A percentile compares a stretch with the other conserved stretches of the same genome.
phyloP scores from a whole-genome alignment of 495 filamentous ascomycete species.

The Tuber microsphaerosporum region DNA sequence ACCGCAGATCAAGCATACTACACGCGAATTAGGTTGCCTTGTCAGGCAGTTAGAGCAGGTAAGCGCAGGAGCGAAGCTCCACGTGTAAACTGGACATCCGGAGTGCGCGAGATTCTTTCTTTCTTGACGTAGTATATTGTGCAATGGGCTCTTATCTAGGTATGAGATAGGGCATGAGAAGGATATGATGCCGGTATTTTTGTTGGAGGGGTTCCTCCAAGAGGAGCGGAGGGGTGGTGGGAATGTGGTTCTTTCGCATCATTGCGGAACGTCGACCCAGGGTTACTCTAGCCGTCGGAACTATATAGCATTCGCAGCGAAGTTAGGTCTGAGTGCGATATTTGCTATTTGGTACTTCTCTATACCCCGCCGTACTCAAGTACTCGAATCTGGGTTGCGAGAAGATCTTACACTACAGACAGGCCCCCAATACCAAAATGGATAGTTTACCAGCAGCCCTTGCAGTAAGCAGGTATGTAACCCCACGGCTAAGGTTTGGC shows the following conservation, averaged over 20 bases:
- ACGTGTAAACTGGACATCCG: neutral
- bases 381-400: neutral
- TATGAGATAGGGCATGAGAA: neutral
- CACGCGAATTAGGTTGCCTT: neutral
- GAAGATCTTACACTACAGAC: neutral
- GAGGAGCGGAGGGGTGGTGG: neutral
- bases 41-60: neutral
- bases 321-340: neutral
- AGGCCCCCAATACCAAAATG: neutral
- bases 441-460: neutral
- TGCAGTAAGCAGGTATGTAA: neutral
- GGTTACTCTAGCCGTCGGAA: neutral
- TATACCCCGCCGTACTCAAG: neutral
- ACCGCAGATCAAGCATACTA: neutral
- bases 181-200: neutral
- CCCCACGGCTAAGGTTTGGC: neutral
- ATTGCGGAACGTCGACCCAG: neutral
- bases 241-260: neutral
- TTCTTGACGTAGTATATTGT: neutral
- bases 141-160: neutral
- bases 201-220: neutral
- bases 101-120: neutral
- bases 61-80: neutral
- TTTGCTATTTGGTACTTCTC: neutral
- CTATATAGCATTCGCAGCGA: neutral